A percentile compares a stretch with the other conserved stretches of the same genome.
phyloP scores from a whole-genome alignment of 768 basidiomycete species.

The Boletus subcaerulescens region DNA sequence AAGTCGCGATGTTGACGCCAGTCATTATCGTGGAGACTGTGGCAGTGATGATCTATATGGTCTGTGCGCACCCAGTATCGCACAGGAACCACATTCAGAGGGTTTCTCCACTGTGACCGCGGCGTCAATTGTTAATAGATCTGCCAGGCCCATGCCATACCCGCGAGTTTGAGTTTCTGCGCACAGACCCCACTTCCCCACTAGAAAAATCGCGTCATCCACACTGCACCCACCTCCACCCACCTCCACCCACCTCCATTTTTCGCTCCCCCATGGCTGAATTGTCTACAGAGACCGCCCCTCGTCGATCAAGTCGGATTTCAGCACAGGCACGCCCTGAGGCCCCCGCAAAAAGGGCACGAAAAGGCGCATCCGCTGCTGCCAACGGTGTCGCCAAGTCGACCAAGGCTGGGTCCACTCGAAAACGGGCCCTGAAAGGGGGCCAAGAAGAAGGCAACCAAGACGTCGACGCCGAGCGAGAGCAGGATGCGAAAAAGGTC shows the following conservation, averaged over 20 bases:
- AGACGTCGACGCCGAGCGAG: conserved; percentile 11
- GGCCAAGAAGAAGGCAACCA: conserved; percentile 20
- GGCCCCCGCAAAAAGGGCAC: conserved; percentile 8
- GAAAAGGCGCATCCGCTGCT: conserved; percentile 17
- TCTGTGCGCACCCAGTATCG: conserved; percentile 2
- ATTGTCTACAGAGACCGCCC: conserved; percentile 25
- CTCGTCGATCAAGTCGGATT: conserved; percentile 57
- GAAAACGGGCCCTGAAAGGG: conserved; percentile 35
- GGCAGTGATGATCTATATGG: conserved; percentile 7
- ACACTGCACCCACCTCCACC: neutral
- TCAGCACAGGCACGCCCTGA: conserved; percentile 46
- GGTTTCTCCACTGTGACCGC: conserved; percentile 2
- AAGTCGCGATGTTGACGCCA: too few species aligned
- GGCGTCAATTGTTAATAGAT: conserved; percentile 17
- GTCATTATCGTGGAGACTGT: neutral
- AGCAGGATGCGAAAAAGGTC: conserved; percentile 27
- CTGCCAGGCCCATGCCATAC: conserved; percentile 18
- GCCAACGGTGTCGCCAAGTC: conserved; percentile 19
- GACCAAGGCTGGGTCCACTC: conserved; percentile 32
- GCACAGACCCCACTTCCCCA: conserved; percentile 17
- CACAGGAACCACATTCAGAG: neutral
- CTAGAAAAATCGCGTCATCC: conserved; percentile 11
- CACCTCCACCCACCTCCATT: neutral
- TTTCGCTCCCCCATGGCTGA: conserved; percentile 10
- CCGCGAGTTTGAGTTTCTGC: conserved; percentile 17